Evolutionary conservation across 2,329 filamentous ascomycete genomes (phyloP), one percentile per base, ranked within the genome.

Genomic region (Triangularia verruculosa): DNA sequence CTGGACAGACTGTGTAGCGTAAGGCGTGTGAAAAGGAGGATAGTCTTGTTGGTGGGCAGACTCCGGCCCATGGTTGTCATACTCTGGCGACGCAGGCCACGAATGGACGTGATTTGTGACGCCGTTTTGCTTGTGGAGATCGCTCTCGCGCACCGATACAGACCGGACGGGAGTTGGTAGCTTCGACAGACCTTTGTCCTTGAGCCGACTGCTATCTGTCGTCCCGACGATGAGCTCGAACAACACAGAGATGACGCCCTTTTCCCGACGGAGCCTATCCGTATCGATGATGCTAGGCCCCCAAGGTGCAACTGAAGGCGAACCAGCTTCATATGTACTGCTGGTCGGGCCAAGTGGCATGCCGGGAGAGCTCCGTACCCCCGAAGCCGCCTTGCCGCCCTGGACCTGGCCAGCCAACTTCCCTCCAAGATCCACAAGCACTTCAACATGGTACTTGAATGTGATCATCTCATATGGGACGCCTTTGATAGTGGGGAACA

Each of bases 381-480:
- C 77, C 78, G 71, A 79, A 22, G 39, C n/a, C 69, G 68, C 73
- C 78, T 85, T 84, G 17, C 85, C 84, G 51, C 87, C 83, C 71
- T 92, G 89, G 58, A 86, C 76, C 67, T 92, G 87, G n/a, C 86
- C 86, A 1, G 89, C 86, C 47, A 97, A 79, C 73, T 92, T 95
- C 39, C 94, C 94, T 55, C 95, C 93, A 0, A 98, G 82, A 73
- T 99, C 95, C 22, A 97, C 86, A 27, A 98, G 89, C 2, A 97
- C 91, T 75, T 99, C 95, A 20, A 97, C 84, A 69, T 93, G 91
- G 73, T 99, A 98, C 69, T 89, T 92, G 79, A 99, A 98, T 70
- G 89, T 93, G 68, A 99, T 95, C 88, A 98, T 95, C 32, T 91
- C 89, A 3, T 94, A 93, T 0, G 95, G 95, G 0, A 97, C 92